Base-by-base conservation (phyloP, 257 asterid genomes). In the Penstemon newberryi region DNA sequence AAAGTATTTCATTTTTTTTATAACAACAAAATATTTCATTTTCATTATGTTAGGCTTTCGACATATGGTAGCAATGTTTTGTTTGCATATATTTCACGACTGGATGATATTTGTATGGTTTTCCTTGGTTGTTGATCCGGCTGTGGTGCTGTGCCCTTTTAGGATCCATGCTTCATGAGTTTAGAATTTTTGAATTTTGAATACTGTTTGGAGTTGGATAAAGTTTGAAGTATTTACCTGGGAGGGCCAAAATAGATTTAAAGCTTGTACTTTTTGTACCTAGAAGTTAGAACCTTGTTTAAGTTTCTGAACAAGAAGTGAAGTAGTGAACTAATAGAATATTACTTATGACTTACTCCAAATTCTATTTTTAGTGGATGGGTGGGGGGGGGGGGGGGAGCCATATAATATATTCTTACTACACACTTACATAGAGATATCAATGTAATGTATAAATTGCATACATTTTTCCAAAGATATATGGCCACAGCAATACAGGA, bases 231-330 rank as follows among this genome's bases (percentile, higher is more conserved):
- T 59, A 36, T 38, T 46, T 44, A 37, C 7, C 7, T 38, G 52
- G 59, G 44, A 63, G 60, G 67, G 13, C 43, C 50, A 39, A 10
- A 13, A 36, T 65, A 5, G 45, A 52, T 7, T 19, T 54, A 2
- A 3, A n/a, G 12, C 11, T 6, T 51, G n/a, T 9, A 45, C 3
- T 7, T 11, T 56, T 56, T 47, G 7, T 19, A 10, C n/a, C 57
- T 44, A 56, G 45, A 25, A 19, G 50, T 63, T 25, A 63, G 8
- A 63, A 56, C 56, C 11, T 56, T 63, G 58, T 42, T 60, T 47
- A 49, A 56, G 63, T 69, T 53, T 75, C 43, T 69, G 66, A 55
- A 41, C 37, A 4, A 56, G 54, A 44, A 67, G 37, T 49, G 67
- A 65, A 41, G 54, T 36, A 67, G 37, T 49, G 67, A 65, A 41